These are phyloP conservation scores for Orbilia javanica DNA, from an alignment of 2,329 filamentous ascomycete species.

Conservation along the genomic window DNA sequence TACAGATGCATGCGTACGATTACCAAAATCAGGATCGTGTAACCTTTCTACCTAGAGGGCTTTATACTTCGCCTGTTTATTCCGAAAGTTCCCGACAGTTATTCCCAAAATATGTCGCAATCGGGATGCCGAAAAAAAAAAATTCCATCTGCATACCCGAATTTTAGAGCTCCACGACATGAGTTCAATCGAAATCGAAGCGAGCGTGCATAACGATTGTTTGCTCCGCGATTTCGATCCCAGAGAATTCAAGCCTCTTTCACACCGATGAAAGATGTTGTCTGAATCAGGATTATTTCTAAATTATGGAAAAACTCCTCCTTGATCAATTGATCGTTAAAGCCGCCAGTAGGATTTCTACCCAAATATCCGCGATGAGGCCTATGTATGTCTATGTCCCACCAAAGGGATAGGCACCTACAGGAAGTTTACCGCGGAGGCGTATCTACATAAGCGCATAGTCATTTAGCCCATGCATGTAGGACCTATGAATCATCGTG, in stretches of 20 bases:
- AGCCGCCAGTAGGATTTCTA: not conserved
- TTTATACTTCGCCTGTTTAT: not conserved
- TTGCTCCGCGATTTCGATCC: not conserved
- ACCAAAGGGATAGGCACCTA: slow-evolving; percentile 3
- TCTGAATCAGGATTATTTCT: not conserved
- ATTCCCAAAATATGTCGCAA: not conserved
- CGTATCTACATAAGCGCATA: not conserved
- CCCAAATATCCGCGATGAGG: not conserved
- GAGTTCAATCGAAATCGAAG: not conserved
- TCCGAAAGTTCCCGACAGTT: slow-evolving; percentile 4
- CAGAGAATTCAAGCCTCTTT: not conserved
- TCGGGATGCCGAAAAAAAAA: slow-evolving; percentile 11
- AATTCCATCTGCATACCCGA: not conserved
- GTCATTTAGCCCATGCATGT: not conserved
- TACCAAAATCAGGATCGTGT: slow-evolving; percentile 21
- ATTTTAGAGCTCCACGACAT: not conserved
- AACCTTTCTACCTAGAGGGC: not conserved
- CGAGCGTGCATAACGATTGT: not conserved
- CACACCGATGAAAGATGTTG: not conserved
- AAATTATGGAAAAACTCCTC: not conserved
- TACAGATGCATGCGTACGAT: slow-evolving; percentile 1
- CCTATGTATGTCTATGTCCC: not conserved
- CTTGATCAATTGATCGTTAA: not conserved
- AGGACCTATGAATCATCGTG: slow-evolving; percentile 3
- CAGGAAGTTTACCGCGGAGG: not conserved